These are phyloP conservation scores for Dictyostelium intermedium DNA, from an alignment of 78 protist species.

Conservation along the genomic window DNA sequence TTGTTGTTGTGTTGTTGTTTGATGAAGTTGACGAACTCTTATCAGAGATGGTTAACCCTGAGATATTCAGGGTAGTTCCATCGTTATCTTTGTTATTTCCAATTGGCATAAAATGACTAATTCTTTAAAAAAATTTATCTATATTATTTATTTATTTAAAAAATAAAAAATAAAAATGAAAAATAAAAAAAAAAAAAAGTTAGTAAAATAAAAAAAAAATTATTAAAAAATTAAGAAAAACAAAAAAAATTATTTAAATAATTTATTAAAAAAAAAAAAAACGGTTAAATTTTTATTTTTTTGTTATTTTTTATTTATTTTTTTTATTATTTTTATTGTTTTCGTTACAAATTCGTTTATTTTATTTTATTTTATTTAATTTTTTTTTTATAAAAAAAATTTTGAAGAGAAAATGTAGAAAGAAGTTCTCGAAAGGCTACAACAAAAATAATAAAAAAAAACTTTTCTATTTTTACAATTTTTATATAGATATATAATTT, in stretches of 20 bases:
- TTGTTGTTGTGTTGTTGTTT: not conserved
- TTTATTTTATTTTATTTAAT: no score
- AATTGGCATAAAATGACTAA: slow-evolving; percentile 79
- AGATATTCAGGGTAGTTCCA: slow-evolving; percentile 76
- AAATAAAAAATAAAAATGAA: not conserved
- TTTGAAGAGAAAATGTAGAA: no score
- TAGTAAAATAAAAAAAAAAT: no score
- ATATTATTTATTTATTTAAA: not conserved
- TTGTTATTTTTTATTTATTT: no score
- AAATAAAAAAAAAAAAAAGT: slow-evolving; percentile 13
- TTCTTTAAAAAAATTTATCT: slow-evolving; percentile 7
- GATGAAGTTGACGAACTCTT: slow-evolving; percentile 11
- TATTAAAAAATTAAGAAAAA: not conserved
- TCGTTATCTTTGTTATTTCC: slow-evolving; percentile 77
- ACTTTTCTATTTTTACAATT: no score
- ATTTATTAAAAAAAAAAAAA: no score
- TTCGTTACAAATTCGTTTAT: no score
- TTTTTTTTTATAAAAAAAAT: no score
- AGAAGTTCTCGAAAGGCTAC: no score
- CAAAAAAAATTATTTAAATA: not conserved
- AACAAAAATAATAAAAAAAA: no score
- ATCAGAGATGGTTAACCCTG: slow-evolving; percentile 81
- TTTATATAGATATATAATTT: no score
- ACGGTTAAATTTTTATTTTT: not conserved
- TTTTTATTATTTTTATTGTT: no score